Conservation (phyloP, 768 basidiomycete genomes). For the Boletus insuetus region DNA sequence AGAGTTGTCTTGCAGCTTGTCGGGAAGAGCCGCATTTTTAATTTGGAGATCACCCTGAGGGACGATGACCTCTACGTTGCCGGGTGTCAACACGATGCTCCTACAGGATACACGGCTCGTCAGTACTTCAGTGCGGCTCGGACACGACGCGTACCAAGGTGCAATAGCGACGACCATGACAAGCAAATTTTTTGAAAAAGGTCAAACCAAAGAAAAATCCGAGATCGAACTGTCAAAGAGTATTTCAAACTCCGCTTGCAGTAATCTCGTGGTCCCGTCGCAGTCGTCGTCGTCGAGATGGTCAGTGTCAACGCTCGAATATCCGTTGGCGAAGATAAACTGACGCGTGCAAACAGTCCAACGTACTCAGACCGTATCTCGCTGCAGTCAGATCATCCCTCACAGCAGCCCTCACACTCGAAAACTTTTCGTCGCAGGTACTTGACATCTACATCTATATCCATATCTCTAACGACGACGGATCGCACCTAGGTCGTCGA, state of each 20-base stretch:
- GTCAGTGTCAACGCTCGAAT: no score
- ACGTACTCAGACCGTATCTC: constrained; percentile 93
- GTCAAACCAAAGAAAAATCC: constrained; percentile 1
- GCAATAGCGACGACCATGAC: constrained; percentile 62
- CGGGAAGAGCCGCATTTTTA: constrained; percentile 80
- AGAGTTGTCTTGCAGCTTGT: constrained; percentile 58
- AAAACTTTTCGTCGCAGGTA: constrained; percentile 93
- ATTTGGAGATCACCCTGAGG: constrained; percentile 71
- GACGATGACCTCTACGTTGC: constrained; percentile 52
- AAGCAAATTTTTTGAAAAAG: constrained; percentile 1
- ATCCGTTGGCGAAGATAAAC: neutral
- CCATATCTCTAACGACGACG: constrained; percentile 4
- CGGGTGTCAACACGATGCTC: constrained; percentile 60
- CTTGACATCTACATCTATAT: neutral
- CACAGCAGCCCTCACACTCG: constrained; percentile 95
- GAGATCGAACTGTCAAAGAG: neutral
- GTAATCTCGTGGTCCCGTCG: neutral
- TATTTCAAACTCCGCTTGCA: constrained; percentile 46
- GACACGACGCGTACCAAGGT: constrained; percentile 51
- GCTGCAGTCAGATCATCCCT: constrained; percentile 93
- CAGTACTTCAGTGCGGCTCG: neutral
- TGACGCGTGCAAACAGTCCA: constrained; percentile 58
- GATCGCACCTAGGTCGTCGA: constrained; percentile 73
- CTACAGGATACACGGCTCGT: constrained; percentile 34
- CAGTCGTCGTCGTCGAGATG: constrained; percentile 7